A percentile compares a stretch with the other conserved stretches of the same genome.
Conservation (phyloP, 345 rosid species). For the Jatropha curcas region DNA sequence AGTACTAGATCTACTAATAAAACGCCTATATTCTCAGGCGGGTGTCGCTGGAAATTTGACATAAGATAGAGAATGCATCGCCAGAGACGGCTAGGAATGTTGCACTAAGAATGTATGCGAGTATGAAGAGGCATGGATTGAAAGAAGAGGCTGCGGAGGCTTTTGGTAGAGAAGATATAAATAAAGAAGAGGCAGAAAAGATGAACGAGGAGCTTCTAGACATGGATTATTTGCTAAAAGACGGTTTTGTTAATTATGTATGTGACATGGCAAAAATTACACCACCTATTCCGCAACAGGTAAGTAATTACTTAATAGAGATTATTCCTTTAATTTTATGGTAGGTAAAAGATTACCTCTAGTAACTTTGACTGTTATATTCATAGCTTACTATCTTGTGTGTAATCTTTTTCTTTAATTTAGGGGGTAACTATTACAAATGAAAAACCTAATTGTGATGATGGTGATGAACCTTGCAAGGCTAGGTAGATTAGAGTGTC, state of each 20-base stretch:
- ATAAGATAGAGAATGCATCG: constrained; percentile 15
- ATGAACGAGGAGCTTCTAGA: constrained; percentile 31
- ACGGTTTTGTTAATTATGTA: constrained; percentile 36
- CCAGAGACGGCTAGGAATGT: constrained; percentile 22
- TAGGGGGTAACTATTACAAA: too few species aligned
- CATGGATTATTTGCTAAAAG: constrained; percentile 37
- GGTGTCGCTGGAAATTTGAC: constrained; percentile 16
- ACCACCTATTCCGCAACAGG: constrained; percentile 41
- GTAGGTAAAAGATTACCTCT: too few species aligned
- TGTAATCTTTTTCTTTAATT: too few species aligned
- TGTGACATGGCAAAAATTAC: constrained; percentile 35
- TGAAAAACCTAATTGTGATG: too few species aligned
- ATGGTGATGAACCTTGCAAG: neutral
- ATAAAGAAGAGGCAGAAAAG: constrained; percentile 3
- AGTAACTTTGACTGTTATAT: too few species aligned
- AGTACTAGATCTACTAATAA: neutral
- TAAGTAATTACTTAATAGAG: neutral
- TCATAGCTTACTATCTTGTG: too few species aligned
- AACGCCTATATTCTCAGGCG: neutral
- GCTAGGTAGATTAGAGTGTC: neutral
- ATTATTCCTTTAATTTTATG: too few species aligned
- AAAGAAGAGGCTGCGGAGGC: constrained; percentile 27
- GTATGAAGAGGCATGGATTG: constrained; percentile 39
- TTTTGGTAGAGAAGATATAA: constrained; percentile 6
- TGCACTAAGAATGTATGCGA: constrained; percentile 35